Percentiles rank a stretch among this genome's conserved stretches.
Evolutionary conservation across 1,284 basidiomycete species (phyloP).

Genomic region (Ceraceosorus guamensis): DNA sequence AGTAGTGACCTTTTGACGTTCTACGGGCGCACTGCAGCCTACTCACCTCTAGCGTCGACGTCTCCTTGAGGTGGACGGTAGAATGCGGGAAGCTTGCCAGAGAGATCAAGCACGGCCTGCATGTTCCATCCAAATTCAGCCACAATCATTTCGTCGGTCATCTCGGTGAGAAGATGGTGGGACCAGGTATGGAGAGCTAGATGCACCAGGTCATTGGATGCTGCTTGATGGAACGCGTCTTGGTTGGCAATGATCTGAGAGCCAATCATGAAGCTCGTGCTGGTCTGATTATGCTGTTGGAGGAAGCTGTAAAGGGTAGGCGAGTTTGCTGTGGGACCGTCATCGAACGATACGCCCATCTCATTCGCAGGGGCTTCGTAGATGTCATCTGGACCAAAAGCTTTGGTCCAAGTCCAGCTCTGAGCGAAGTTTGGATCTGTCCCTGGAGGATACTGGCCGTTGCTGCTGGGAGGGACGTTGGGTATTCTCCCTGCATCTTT

Average conservation of each 20-base stretch:
- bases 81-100: conserved; percentile 10
- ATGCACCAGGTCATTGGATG: conserved; percentile 30
- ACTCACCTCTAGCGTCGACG: conserved; percentile 47
- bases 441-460: background rate
- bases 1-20: no score
- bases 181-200: conserved; percentile 53
- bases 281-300: conserved; percentile 31
- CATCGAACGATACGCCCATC: conserved; percentile 45
- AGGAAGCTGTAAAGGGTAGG: conserved; percentile 16
- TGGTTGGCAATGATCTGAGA: conserved; percentile 8
- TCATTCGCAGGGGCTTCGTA: conserved; percentile 57
- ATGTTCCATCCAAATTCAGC: conserved; percentile 18
- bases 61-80: conserved; percentile 18
- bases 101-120: conserved; percentile 18
- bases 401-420: conserved; percentile 49
- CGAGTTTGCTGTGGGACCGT: conserved; percentile 11
- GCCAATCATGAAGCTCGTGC: conserved; percentile 19
- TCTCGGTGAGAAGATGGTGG: conserved; percentile 60
- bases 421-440: background rate
- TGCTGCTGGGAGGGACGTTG: background rate
- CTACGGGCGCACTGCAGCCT: no score
- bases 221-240: conserved; percentile 3
- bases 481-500: background rate
- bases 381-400: conserved; percentile 57
- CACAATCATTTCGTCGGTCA: conserved; percentile 53